These are phyloP conservation scores for Talaromyces borbonicus DNA, from an alignment of 495 filamentous ascomycete species.

Conservation along the genomic window DNA sequence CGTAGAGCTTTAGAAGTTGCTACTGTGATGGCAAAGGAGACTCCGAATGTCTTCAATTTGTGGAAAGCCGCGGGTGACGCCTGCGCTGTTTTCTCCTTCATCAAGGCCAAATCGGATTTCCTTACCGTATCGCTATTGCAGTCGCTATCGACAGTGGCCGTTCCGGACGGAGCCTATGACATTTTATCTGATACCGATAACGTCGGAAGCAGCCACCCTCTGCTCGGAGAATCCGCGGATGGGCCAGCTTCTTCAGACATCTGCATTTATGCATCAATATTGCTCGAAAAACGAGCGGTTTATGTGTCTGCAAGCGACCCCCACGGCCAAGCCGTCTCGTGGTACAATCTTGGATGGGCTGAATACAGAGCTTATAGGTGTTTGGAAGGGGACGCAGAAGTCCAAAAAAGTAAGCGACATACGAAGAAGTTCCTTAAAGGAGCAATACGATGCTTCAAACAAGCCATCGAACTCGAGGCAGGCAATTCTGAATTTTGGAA, in stretches of 20 bases:
- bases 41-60: slow-evolving; percentile 72
- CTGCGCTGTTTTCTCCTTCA: slow-evolving; percentile 68
- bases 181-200: slow-evolving; percentile 61
- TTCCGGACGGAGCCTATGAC: slow-evolving; percentile 45
- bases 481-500: slow-evolving; percentile 98
- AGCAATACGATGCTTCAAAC: slow-evolving; percentile 87
- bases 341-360: slow-evolving; percentile 94
- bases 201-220: slow-evolving; percentile 40
- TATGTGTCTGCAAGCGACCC: slow-evolving; percentile 59
- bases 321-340: slow-evolving; percentile 89
- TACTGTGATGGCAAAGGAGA: slow-evolving; percentile 35
- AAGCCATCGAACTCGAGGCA: slow-evolving; percentile 89
- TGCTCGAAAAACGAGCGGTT: slow-evolving; percentile 82
- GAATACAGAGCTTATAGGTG: slow-evolving; percentile 73
- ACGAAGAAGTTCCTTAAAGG: slow-evolving; percentile 62
- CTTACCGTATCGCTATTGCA: slow-evolving; percentile 48
- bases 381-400: slow-evolving; percentile 32
- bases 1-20: slow-evolving; percentile 48
- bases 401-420: slow-evolving; percentile 29
- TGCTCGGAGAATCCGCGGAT: slow-evolving; percentile 32
- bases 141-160: slow-evolving; percentile 42
- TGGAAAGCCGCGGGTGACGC: slow-evolving; percentile 94
- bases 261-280: slow-evolving; percentile 57
- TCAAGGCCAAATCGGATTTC: slow-evolving; percentile 51
- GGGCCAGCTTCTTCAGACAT: slow-evolving; percentile 30